phyloP scores from a whole-genome alignment of 345 rosid species.

The Populus simonii region DNA sequence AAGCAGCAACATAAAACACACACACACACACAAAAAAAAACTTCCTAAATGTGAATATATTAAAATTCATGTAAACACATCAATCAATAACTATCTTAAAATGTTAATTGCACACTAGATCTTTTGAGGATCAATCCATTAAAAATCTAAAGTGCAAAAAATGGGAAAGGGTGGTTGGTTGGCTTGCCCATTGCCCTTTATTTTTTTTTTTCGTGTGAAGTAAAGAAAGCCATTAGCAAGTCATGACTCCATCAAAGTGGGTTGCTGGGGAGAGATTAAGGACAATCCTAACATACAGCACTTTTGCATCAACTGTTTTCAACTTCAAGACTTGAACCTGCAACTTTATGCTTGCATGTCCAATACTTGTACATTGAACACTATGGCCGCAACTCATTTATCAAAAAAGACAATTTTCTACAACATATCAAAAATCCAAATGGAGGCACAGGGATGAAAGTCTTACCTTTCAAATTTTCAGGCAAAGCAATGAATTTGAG shows the following conservation, averaged over 20 bases:
- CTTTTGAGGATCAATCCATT: neutral
- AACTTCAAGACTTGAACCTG: neutral
- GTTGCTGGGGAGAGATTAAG: neutral
- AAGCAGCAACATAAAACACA: neutral
- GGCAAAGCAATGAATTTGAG: slow-evolving; percentile 34
- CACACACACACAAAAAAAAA: neutral
- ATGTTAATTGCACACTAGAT: neutral
- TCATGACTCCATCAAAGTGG: neutral
- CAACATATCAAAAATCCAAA: neutral
- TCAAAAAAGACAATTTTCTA: neutral
- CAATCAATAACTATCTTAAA: neutral
- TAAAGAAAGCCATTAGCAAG: neutral
- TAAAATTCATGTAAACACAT: neutral
- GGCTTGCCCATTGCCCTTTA: neutral
- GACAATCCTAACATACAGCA: neutral
- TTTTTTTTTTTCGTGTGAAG: neutral
- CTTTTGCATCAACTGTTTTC: neutral
- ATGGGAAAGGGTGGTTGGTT: neutral
- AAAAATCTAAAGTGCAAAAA: neutral
- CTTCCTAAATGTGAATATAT: neutral
- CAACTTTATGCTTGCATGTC: neutral
- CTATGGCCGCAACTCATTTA: neutral
- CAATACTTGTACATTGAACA: neutral
- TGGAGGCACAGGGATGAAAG: neutral
- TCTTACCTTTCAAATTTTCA: slow-evolving; percentile 29